Percentiles rank a stretch among this genome's conserved stretches.
Conservation (phyloP, 192 early-diverging fungal genomes). For the Coemansia sp. region DNA sequence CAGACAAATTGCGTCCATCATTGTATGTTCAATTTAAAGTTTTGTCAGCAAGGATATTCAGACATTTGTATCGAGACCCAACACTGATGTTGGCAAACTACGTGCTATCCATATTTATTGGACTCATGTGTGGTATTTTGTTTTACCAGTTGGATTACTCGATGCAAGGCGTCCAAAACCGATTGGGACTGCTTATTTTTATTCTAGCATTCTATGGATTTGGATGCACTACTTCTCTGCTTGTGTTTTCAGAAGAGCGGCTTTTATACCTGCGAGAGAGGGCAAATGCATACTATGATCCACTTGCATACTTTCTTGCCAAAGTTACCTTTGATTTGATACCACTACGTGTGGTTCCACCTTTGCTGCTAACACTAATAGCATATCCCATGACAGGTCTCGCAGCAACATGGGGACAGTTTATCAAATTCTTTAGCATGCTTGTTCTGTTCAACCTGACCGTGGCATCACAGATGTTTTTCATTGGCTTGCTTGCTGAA, state of each 20-base stretch:
- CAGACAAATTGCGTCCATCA: constrained; percentile 38
- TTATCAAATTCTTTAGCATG: constrained; percentile 72
- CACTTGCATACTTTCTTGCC: constrained; percentile 61
- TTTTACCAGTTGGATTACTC: constrained; percentile 55
- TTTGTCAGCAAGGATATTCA: constrained; percentile 52
- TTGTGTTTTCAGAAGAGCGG: constrained; percentile 51
- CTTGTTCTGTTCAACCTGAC: constrained; percentile 81
- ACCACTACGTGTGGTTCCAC: constrained; percentile 77
- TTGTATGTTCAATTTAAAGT: constrained; percentile 53
- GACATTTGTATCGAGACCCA: constrained; percentile 43
- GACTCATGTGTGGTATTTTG: constrained; percentile 56
- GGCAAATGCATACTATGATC: constrained; percentile 62
- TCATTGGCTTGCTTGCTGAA: constrained; percentile 71
- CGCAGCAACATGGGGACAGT: constrained; percentile 60
- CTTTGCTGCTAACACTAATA: constrained; percentile 78
- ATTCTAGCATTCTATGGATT: constrained; percentile 58
- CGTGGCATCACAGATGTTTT: constrained; percentile 73
- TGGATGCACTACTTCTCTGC: constrained; percentile 56
- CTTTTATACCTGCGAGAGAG: constrained; percentile 61
- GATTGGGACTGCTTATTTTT: constrained; percentile 51
- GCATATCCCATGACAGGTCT: constrained; percentile 85
- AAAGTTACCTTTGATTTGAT: constrained; percentile 64
- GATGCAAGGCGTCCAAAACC: constrained; percentile 52
- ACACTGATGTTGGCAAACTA: constrained; percentile 48
- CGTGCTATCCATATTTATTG: constrained; percentile 40